Conservation (phyloP, 257 asterid species). For the Vinca minor region DNA sequence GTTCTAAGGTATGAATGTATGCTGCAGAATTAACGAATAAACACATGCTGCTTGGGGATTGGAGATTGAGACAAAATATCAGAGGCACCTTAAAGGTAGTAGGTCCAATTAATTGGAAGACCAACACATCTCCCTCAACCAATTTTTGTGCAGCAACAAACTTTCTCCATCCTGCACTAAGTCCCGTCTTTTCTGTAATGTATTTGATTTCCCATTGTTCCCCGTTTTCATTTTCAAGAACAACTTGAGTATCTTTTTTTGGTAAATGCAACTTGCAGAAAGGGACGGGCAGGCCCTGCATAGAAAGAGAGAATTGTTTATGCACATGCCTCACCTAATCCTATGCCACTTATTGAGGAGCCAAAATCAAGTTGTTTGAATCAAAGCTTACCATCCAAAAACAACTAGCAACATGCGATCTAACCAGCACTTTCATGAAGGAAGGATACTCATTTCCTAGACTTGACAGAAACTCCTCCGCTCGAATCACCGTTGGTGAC, state of each 20-base stretch:
- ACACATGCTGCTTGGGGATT: neutral
- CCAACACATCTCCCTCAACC: slow-evolving; percentile 77
- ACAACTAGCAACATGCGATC: slow-evolving; percentile 93
- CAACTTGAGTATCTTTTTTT: slow-evolving; percentile 39
- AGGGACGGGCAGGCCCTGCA: slow-evolving; percentile 80
- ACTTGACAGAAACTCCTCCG: slow-evolving; percentile 68
- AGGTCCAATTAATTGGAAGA: slow-evolving; percentile 53
- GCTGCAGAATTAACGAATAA: neutral
- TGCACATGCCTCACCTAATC: slow-evolving; percentile 10
- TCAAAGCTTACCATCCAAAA: slow-evolving; percentile 79
- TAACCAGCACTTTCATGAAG: slow-evolving; percentile 51
- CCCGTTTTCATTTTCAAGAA: slow-evolving; percentile 57
- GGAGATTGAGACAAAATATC: neutral
- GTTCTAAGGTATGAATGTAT: neutral
- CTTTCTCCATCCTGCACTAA: slow-evolving; percentile 94
- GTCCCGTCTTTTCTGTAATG: slow-evolving; percentile 71
- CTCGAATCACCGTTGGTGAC: slow-evolving; percentile 71
- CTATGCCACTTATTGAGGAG: slow-evolving; percentile 3
- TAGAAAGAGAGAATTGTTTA: slow-evolving; percentile 12
- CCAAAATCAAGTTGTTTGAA: slow-evolving; percentile 7
- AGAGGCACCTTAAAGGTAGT: slow-evolving; percentile 59
- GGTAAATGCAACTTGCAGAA: slow-evolving; percentile 75
- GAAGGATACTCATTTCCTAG: slow-evolving; percentile 59
- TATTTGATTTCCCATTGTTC: slow-evolving; percentile 62
- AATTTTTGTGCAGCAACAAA: slow-evolving; percentile 66